Conservation (phyloP, 2,329 filamentous ascomycete species). For the Lachnellula suecica region DNA sequence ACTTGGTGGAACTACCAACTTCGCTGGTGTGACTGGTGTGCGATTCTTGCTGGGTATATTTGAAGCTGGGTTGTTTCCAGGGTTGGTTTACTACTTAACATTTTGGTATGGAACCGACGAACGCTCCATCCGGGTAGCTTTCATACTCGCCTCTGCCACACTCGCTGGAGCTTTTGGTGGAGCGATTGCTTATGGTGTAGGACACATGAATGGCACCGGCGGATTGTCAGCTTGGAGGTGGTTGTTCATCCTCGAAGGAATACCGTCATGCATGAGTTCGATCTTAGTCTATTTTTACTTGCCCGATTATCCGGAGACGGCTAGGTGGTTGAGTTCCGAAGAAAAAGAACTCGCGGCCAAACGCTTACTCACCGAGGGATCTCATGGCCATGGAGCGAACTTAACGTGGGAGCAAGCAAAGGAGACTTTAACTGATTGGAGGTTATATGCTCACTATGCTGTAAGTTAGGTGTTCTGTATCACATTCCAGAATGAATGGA, state of each 20-base stretch:
- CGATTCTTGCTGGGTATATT: conserved; percentile 49
- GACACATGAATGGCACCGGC: conserved; percentile 27
- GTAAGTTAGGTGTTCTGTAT: conserved; percentile 36
- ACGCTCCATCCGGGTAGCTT: conserved; percentile 29
- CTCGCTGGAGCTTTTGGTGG: conserved; percentile 33
- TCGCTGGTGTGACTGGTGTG: conserved; percentile 42
- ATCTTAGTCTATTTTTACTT: conserved; percentile 44
- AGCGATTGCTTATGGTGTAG: conserved; percentile 31
- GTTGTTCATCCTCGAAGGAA: conserved; percentile 32
- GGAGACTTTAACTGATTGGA: conserved; percentile 46
- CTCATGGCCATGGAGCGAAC: conserved; percentile 37
- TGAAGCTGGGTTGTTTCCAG: conserved; percentile 47
- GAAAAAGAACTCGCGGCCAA: conserved; percentile 43
- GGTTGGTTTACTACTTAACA: conserved; percentile 32
- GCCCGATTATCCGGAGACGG: conserved; percentile 49
- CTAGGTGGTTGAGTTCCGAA: conserved; percentile 41
- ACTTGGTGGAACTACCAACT: conserved; percentile 42
- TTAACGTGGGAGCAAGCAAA: conserved; percentile 49
- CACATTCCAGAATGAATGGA: no score
- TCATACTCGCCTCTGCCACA: conserved; percentile 31
- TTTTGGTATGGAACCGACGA: conserved; percentile 33
- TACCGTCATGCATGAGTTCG: conserved; percentile 45
- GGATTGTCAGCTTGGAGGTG: conserved; percentile 31
- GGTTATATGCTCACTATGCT: conserved; percentile 51
- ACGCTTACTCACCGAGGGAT: conserved; percentile 42